phyloP scores from a whole-genome alignment of 257 asterid species.

The Cynanchum wilfordii region DNA sequence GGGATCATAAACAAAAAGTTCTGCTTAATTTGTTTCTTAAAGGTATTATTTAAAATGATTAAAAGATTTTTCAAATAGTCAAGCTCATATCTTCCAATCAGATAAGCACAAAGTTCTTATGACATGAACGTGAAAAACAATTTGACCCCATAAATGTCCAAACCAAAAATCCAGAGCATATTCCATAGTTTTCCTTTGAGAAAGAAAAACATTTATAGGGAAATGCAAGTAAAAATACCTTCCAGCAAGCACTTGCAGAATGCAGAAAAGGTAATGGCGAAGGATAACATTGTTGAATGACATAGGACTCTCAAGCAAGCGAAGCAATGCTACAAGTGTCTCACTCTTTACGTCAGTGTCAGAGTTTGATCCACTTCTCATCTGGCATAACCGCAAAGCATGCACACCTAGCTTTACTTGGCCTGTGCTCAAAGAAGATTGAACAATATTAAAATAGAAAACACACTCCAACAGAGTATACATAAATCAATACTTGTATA shows the following conservation, averaged over 20 bases:
- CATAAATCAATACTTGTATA: not conserved
- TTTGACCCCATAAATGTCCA: not conserved
- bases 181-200: not conserved
- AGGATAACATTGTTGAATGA: conserved; percentile 79
- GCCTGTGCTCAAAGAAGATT: conserved; percentile 38
- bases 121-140: not conserved
- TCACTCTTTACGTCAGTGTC: conserved; percentile 66
- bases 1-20: not conserved
- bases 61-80: not conserved
- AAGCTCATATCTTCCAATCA: not conserved
- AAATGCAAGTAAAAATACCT: conserved; percentile 45
- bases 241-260: conserved; percentile 87
- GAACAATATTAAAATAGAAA: conserved; percentile 14
- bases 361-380: conserved; percentile 43
- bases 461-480: conserved; percentile 11
- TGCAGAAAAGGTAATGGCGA: conserved; percentile 92
- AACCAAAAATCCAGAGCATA: not conserved
- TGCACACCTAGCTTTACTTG: conserved; percentile 82
- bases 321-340: conserved; percentile 76
- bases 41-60: not conserved
- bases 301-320: conserved; percentile 89
- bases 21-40: not conserved
- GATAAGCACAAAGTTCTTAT: not conserved
- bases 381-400: conserved; percentile 83
- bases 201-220: not conserved